Evolutionary conservation across 2,329 filamentous ascomycete genomes (phyloP), one percentile per base, ranked within the genome.

Genomic region (Phialophora chinensis): DNA sequence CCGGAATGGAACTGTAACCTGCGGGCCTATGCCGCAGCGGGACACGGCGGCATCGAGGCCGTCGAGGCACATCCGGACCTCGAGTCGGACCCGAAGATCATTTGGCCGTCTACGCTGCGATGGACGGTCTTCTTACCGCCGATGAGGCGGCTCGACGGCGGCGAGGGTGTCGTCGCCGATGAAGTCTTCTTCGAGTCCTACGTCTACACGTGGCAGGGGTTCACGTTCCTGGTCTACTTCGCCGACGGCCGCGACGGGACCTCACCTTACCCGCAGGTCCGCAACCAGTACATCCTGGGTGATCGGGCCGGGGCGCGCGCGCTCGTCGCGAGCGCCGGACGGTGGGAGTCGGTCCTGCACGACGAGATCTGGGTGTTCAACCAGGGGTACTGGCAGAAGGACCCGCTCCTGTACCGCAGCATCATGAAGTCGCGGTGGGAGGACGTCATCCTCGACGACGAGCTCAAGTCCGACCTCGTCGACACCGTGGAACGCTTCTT

Each of bases 381-480:
- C 65, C 70, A 68, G 57, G 72, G 74, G 1, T 79, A 76, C 69
- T 83, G 81, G 81, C 72, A 72, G 11, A 77, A 77, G 55, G 77
- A 75, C 66, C 74, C 75, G 17, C 72, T 75, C 44, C 72, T 82
- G 6, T 82, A 75, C 69, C 66, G 77, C 27, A 72, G 77, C 66
- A 78, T 82, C 17, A 68, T 78, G 70, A 80, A 81, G 67, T 74
- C 78, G 7, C 74, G 69, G 29, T 83, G 81, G 80, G 76, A 80
- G 27, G 79, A 82, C 58, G 80, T 83, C n/a, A 83, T 83, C 55
- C 72, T 83, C 14, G 79, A 82, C 62, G 75, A 78, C 31, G 73
- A 73, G 23, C 77, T 80, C 75, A 82, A 83, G 72, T 76, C 77
- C 53, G 79, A 79, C 23, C 72, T 83, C 12, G 76, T 77, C 2